Conservation (phyloP, 2,329 filamentous ascomycete genomes). For the Colletotrichum sp. region DNA sequence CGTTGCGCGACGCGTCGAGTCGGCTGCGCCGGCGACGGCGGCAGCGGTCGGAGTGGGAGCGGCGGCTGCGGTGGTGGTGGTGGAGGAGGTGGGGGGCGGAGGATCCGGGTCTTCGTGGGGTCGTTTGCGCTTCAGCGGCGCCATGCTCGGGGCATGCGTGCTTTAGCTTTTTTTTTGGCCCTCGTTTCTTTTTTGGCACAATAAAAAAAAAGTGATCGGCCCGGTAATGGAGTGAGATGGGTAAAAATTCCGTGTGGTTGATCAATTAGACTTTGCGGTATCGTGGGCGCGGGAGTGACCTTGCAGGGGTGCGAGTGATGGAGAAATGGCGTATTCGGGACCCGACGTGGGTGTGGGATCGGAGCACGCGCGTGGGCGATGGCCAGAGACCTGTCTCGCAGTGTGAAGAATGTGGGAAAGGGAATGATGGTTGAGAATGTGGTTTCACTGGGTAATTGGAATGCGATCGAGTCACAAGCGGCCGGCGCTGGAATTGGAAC, state of each 20-base stretch:
- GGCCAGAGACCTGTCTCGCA: neutral
- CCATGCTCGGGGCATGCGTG: conserved; percentile 11
- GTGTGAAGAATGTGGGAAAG: neutral
- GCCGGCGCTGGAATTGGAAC: neutral
- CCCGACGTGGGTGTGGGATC: neutral
- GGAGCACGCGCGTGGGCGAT: neutral
- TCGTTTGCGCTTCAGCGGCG: conserved; percentile 43
- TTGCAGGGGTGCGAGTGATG: conserved; percentile 4
- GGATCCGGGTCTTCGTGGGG: conserved; percentile 28
- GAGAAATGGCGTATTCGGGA: neutral
- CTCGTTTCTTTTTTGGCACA: neutral
- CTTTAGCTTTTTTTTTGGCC: neutral
- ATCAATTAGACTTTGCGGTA: conserved; percentile 15
- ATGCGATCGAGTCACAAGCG: neutral
- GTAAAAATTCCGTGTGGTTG: neutral
- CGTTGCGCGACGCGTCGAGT: conserved; percentile 41
- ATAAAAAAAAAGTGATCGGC: neutral
- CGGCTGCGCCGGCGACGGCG: conserved; percentile 8
- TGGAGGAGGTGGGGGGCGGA: conserved; percentile 14
- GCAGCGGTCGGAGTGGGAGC: neutral
- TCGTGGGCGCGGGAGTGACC: conserved; percentile 2
- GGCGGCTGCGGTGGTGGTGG: conserved; percentile 20
- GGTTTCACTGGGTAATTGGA: neutral
- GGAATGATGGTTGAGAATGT: neutral
- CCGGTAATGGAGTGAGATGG: neutral